phyloP scores from a whole-genome alignment of 345 rosid genomes.

The Eucalyptus curtisii region DNA sequence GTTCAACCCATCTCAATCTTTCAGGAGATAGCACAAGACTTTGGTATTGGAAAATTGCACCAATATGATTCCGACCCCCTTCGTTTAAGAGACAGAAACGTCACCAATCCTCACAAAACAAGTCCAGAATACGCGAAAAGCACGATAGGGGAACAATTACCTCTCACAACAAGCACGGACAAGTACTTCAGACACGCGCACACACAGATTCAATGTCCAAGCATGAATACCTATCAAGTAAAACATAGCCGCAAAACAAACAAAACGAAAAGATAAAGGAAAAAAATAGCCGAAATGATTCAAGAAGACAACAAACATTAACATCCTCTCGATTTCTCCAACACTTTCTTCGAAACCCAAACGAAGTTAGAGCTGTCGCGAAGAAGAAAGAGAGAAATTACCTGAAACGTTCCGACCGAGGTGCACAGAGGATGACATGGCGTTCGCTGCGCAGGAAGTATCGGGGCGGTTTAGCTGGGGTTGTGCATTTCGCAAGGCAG shows the following conservation, averaged over 20 bases:
- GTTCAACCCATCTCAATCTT: neutral
- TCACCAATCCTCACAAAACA: neutral
- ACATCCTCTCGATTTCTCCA: neutral
- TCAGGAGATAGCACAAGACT: neutral
- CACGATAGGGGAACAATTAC: neutral
- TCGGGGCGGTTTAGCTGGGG: neutral
- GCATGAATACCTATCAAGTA: neutral
- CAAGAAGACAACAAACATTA: neutral
- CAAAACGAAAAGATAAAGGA: neutral
- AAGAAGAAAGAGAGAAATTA: neutral
- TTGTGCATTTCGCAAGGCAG: neutral
- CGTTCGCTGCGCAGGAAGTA: neutral
- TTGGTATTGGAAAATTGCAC: neutral
- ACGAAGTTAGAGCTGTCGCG: neutral
- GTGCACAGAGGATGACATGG: neutral
- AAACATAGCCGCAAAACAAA: neutral
- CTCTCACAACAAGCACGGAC: neutral
- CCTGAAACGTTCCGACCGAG: neutral
- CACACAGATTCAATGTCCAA: neutral
- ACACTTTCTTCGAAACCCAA: neutral
- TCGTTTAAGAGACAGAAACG: neutral
- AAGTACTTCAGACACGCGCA: neutral
- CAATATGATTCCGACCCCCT: neutral
- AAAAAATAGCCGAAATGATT: neutral
- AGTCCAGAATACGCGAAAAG: neutral